A percentile compares a stretch with the other conserved stretches of the same genome.
Evolutionary conservation across 1,284 basidiomycete species (phyloP).

Genomic region (Boletus mariae): DNA sequence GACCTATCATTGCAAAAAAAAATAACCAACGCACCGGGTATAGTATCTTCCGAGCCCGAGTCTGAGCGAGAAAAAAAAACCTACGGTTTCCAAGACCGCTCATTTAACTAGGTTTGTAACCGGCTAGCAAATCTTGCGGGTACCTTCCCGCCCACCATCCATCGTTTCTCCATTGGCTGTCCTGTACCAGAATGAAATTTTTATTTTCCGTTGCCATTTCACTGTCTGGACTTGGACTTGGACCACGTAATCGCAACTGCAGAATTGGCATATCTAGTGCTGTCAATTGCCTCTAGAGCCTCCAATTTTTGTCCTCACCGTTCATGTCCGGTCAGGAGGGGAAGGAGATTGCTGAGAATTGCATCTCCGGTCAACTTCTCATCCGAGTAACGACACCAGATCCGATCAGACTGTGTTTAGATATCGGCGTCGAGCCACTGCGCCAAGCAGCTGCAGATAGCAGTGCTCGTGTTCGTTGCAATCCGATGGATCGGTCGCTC

Average conservation of each 20-base stretch:
- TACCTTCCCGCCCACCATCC: not conserved
- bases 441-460: not conserved
- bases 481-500: not conserved
- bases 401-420: constrained; percentile 4
- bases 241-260: not conserved
- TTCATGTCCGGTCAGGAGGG: not conserved
- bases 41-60: not conserved
- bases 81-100: not conserved
- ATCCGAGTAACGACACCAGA: not conserved
- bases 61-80: not conserved
- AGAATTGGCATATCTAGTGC: not conserved
- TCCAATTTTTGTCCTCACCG: not conserved
- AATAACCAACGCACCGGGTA: not conserved
- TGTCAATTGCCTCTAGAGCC: not conserved
- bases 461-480: not conserved
- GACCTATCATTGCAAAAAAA: not conserved
- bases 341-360: not conserved
- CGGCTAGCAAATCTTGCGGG: not conserved
- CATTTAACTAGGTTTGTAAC: not conserved
- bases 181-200: not conserved
- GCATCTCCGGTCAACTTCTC: not conserved
- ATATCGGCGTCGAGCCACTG: not conserved
- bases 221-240: not conserved
- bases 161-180: too few relatives aligned
- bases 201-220: not conserved